A percentile compares a stretch with the other conserved stretches of the same genome.
phyloP scores from a whole-genome alignment of 257 asterid species.

The Vinca minor region DNA sequence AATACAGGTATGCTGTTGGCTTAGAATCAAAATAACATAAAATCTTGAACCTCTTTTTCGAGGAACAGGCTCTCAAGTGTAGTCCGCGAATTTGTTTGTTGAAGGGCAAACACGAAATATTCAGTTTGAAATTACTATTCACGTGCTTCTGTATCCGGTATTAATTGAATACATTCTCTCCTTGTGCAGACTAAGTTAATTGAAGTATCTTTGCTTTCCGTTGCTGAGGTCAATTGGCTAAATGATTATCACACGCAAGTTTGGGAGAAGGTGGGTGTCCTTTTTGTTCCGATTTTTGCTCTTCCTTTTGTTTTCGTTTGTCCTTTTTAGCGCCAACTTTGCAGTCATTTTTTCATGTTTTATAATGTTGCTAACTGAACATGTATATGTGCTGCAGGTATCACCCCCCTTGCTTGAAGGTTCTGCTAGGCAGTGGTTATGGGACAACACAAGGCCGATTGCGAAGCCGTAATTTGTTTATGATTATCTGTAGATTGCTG shows the following conservation, averaged over 20 bases:
- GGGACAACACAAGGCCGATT: conserved; percentile 69
- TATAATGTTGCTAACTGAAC: conserved; percentile 5
- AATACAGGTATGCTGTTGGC: conserved; percentile 54
- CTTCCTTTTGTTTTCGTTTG: too few species aligned
- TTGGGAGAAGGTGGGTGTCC: conserved; percentile 73
- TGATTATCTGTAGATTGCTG: background rate
- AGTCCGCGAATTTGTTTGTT: background rate
- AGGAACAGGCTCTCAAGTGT: background rate
- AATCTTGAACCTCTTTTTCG: background rate
- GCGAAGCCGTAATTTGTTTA: conserved; percentile 22
- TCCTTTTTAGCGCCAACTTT: too few species aligned
- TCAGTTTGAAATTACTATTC: background rate
- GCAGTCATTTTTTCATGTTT: background rate
- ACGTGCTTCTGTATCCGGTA: too few species aligned
- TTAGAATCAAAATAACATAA: background rate
- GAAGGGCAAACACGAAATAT: background rate
- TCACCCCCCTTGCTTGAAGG: conserved; percentile 86
- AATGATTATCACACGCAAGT: conserved; percentile 81
- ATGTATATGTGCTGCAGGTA: conserved; percentile 39
- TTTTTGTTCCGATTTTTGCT: too few species aligned
- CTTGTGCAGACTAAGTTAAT: conserved; percentile 55
- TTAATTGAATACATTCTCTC: background rate
- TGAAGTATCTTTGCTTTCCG: conserved; percentile 55
- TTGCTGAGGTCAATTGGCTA: conserved; percentile 72
- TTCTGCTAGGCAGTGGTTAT: conserved; percentile 67